Evolutionary conservation across 768 basidiomycete genomes (phyloP), one percentile per base, ranked within the genome.

Genomic region (Pleurotus sapidus): DNA sequence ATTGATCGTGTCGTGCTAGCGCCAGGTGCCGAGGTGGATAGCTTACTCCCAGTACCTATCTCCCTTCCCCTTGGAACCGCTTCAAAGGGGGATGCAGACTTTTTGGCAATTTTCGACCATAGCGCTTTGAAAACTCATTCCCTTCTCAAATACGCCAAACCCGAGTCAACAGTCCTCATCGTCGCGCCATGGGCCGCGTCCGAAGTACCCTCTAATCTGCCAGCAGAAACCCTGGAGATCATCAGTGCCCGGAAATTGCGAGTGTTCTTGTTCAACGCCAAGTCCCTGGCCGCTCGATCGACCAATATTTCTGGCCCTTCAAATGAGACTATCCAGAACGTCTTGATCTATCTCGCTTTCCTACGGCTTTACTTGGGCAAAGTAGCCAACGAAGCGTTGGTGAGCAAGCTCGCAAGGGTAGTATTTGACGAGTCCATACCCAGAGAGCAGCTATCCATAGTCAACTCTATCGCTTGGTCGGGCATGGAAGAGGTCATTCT

Each of bases 301-400:
- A 67, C 69, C 2, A 73, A 72, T 17, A 65, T 67, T 8, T 65
- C 69, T n/a, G 67, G 70, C 12, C 58, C 71, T 3, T 59, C 67
- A 7, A 72, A 71, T 56, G 77, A 80, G 42, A 72, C 75, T 1
- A 63, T 82, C 5, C 80, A 89, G 63, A 77, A 74, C 60, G 70
- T 91, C 59, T 66, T 91, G 37, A 81, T 86, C 43, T 84, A 91
- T 63, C 76, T 95, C 25, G 88, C 90, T 0, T 92, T 98, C 77
- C 72, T 98, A 65, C 80, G 92, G 54, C 77, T 98, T 30, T 98
- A 89, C 72, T 75, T 93, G 40, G 91, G 89, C 25, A 71, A 76
- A 49, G 72, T 74, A n/a, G 87, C 86, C 5, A 79, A 73, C 20
- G 80, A 87, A 65, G 67, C 70, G 1, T 68, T 77, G 5, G 74